Conservation (phyloP, 2,329 filamentous ascomycete genomes). For the Penicillium crustosum region DNA sequence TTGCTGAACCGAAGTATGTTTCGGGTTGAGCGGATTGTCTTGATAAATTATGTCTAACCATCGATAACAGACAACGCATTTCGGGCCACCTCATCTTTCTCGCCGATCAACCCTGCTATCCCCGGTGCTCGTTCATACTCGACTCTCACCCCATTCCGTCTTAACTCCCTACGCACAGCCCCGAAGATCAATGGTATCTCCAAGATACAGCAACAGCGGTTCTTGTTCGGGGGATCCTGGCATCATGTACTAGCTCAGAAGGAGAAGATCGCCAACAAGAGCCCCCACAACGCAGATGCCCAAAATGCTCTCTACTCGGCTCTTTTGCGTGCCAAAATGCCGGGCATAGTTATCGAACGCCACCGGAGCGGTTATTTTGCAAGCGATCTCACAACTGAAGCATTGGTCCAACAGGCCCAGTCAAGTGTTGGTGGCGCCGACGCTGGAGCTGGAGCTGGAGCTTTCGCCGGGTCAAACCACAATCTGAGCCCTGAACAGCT, state of each 20-base stretch:
- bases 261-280: conserved; percentile 90
- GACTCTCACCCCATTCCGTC: conserved; percentile 31
- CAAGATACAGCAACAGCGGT: conserved; percentile 38
- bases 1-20: conserved; percentile 24
- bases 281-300: conserved; percentile 79
- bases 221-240: conserved; percentile 42
- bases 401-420: conserved; percentile 75
- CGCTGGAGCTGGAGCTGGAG: conserved; percentile 16
- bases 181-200: conserved; percentile 28
- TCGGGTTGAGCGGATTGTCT: neutral
- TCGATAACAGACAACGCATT: conserved; percentile 17
- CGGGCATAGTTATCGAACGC: conserved; percentile 85
- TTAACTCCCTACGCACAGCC: conserved; percentile 26
- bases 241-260: conserved; percentile 72
- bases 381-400: conserved; percentile 72
- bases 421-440: conserved; percentile 55
- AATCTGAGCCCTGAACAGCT: conserved; percentile 61
- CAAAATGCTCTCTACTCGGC: conserved; percentile 95
- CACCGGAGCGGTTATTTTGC: conserved; percentile 86
- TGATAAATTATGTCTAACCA: neutral
- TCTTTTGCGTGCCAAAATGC: conserved; percentile 87
- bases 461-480: conserved; percentile 28
- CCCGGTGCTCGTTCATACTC: conserved; percentile 35
- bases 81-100: conserved; percentile 21
- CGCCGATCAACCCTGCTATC: conserved; percentile 13